Evolutionary conservation across 2,329 filamentous ascomycete species (phyloP).

Genomic region (Paecilomyces fulvus): DNA sequence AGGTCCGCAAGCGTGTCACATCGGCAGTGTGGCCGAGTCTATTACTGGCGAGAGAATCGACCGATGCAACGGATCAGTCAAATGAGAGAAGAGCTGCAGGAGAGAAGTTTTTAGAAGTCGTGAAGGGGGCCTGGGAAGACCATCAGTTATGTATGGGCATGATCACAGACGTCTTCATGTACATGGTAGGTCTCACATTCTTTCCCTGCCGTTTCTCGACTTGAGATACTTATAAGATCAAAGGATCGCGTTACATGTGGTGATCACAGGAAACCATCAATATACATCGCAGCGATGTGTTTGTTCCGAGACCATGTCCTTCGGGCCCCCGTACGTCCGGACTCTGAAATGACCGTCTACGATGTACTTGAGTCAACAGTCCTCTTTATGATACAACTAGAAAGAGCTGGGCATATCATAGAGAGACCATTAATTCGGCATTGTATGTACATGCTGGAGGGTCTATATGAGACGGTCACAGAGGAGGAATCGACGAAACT

Average conservation of each 20-base stretch:
- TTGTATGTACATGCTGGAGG: conserved; percentile 82
- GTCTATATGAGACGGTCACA: conserved; percentile 70
- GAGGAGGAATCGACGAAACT: conserved; percentile 73
- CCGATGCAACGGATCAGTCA: conserved; percentile 48
- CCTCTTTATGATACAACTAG: conserved; percentile 85
- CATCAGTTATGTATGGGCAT: conserved; percentile 93
- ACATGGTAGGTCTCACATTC: conserved; percentile 53
- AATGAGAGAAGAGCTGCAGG: conserved; percentile 73
- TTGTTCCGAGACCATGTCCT: conserved; percentile 84
- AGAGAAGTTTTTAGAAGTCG: conserved; percentile 68
- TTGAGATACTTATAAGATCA: conserved; percentile 1
- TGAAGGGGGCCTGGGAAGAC: conserved; percentile 76
- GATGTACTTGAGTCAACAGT: conserved; percentile 73
- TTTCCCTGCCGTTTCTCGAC: neutral
- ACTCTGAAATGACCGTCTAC: conserved; percentile 47
- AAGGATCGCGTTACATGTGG: conserved; percentile 72
- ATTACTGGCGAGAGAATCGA: conserved; percentile 43
- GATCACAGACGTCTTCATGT: conserved; percentile 95
- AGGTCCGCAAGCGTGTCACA: conserved; percentile 64
- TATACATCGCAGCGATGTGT: conserved; percentile 76
- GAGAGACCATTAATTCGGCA: conserved; percentile 74
- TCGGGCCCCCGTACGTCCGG: conserved; percentile 44
- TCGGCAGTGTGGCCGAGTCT: conserved; percentile 63
- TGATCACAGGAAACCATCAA: conserved; percentile 64
- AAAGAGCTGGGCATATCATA: conserved; percentile 80